Evolutionary conservation across 2,329 filamentous ascomycete genomes (phyloP).

Genomic region (Fusarium domesticum): DNA sequence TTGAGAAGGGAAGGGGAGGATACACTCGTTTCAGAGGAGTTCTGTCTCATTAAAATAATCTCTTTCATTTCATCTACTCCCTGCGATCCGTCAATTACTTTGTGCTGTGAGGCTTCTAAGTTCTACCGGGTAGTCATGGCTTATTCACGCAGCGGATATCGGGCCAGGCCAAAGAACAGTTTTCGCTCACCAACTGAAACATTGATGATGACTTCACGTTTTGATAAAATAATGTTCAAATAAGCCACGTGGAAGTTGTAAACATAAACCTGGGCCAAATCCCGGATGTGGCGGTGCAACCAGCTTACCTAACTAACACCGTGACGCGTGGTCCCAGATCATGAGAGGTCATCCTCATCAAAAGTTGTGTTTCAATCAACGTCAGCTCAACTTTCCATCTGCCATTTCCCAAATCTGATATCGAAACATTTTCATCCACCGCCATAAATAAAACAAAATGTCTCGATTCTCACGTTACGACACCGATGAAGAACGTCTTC

Average conservation of each 20-base stretch:
- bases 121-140: no score
- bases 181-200: no score
- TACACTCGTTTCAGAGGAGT: neutral
- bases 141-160: no score
- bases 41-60: neutral
- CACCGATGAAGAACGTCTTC: conserved; percentile 51
- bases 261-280: no score
- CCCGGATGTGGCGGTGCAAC: neutral
- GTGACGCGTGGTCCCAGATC: conserved; percentile 2
- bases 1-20: neutral
- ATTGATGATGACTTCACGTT: no score
- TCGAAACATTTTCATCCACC: neutral
- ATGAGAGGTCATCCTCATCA: conserved; percentile 2
- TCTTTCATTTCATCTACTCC: neutral
- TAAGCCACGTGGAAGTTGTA: no score
- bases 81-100: no score
- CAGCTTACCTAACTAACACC: conserved; percentile 12
- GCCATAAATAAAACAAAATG: no score
- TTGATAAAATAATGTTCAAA: no score
- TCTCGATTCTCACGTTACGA: conserved; percentile 43
- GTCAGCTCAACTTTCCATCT: neutral
- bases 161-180: no score
- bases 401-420: neutral
- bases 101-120: no score
- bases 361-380: neutral